A percentile compares a stretch with the other conserved stretches of the same genome.
These are phyloP conservation scores for Saccharomycopsis oosterbeekiorum DNA, from an alignment of 805 yeast species.

Conservation along the genomic window DNA sequence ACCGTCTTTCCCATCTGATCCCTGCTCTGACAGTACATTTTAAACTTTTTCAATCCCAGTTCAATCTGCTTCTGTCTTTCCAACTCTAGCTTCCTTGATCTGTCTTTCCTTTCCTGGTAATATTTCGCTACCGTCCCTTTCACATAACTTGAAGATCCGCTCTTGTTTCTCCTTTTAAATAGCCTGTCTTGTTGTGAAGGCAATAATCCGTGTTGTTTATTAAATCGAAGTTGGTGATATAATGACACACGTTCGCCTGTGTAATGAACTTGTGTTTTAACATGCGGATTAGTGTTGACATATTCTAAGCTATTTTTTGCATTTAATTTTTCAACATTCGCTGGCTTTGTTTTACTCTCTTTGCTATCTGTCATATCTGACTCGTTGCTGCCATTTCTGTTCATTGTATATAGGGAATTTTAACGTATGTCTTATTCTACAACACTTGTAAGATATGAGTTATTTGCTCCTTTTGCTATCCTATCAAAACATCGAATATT, in stretches of 20 bases:
- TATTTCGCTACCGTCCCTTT: background rate
- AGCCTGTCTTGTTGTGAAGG: background rate
- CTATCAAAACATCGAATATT: no score
- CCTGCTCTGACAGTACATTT: background rate
- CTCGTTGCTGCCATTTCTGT: background rate
- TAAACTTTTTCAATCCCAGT: background rate
- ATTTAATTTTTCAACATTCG: background rate
- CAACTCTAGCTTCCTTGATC: background rate
- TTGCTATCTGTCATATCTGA: background rate
- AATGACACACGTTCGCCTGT: background rate
- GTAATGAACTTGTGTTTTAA: background rate
- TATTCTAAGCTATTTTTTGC: background rate
- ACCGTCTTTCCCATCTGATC: background rate
- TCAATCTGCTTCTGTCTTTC: background rate
- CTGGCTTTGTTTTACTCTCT: background rate
- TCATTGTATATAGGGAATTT: background rate
- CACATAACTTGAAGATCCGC: background rate
- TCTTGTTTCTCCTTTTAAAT: background rate
- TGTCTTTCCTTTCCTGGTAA: background rate
- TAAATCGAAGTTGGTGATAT: background rate
- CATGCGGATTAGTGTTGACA: background rate
- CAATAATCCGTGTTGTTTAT: background rate
- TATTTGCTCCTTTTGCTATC: no score
- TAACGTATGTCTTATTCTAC: no score
- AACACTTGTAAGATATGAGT: no score